These are phyloP conservation scores for Diaporthe ilicicola DNA, from an alignment of 2,329 filamentous ascomycete genomes.

Conservation along the genomic window DNA sequence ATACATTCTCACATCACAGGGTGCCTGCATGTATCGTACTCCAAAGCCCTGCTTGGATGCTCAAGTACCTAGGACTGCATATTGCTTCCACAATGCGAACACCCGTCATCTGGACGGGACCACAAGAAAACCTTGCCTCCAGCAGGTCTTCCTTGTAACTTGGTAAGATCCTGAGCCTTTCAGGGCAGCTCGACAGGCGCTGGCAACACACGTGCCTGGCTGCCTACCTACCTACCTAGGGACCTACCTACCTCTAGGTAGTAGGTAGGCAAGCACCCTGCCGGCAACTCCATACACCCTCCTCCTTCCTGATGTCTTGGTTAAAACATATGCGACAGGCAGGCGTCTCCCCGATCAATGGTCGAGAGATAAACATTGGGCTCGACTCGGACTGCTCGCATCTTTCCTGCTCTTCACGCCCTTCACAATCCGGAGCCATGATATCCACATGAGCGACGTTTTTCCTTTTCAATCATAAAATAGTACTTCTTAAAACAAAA, in stretches of 20 bases:
- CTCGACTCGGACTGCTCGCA: neutral
- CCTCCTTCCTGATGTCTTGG: no score
- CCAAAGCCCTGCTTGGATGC: neutral
- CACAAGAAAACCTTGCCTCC: neutral
- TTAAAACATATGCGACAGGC: no score
- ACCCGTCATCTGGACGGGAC: no score
- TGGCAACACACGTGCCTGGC: neutral
- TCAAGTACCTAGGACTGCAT: neutral
- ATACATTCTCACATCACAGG: neutral
- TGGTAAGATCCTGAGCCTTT: no score
- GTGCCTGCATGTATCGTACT: neutral
- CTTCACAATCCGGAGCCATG: neutral
- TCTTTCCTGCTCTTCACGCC: neutral
- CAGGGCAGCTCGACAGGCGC: no score
- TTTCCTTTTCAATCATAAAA: neutral
- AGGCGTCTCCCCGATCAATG: no score
- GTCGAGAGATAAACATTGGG: neutral
- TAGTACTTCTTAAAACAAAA: neutral
- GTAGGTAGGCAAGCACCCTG: neutral
- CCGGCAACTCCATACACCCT: no score
- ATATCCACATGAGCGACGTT: neutral
- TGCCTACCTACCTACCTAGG: neutral
- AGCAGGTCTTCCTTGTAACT: no score
- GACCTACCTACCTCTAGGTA: neutral
- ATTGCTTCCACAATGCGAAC: neutral